Evolutionary conservation across 2,329 filamentous ascomycete species (phyloP).

Genomic region (Penicillium sp.): DNA sequence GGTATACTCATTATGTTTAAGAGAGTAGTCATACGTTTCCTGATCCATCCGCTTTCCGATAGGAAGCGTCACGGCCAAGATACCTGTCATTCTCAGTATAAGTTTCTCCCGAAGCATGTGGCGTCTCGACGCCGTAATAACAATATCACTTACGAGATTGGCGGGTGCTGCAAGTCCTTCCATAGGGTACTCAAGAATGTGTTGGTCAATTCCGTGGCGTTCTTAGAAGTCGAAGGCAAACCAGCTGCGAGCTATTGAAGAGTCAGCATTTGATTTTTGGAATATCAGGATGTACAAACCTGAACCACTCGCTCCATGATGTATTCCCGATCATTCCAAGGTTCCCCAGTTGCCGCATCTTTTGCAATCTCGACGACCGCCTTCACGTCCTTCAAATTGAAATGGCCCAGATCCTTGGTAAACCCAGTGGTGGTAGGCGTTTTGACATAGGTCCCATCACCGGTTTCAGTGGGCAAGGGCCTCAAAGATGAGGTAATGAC

Average conservation of each 20-base stretch:
- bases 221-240: conserved; percentile 37
- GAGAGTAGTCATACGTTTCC: conserved; percentile 35
- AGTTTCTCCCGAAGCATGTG: background rate
- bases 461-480: conserved; percentile 43
- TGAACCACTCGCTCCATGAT: conserved; percentile 60
- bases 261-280: background rate
- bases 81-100: conserved; percentile 25
- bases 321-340: conserved; percentile 62
- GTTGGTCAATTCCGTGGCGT: conserved; percentile 46
- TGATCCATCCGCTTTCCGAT: conserved; percentile 41
- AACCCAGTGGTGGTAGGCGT: conserved; percentile 35
- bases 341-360: conserved; percentile 49
- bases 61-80: conserved; percentile 36
- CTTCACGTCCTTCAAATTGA: conserved; percentile 49
- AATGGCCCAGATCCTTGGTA: conserved; percentile 47
- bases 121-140: background rate
- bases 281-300: conserved; percentile 20
- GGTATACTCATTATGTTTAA: conserved; percentile 30
- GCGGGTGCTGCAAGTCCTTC: conserved; percentile 57
- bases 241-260: conserved; percentile 35
- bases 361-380: conserved; percentile 43
- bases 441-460: conserved; percentile 43
- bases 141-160: conserved; percentile 44
- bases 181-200: conserved; percentile 55
- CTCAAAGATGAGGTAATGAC: conserved; percentile 43